Evolutionary conservation across 257 asterid species (phyloP), one percentile per base, ranked within the genome.

Genomic region (Lantana camara): DNA sequence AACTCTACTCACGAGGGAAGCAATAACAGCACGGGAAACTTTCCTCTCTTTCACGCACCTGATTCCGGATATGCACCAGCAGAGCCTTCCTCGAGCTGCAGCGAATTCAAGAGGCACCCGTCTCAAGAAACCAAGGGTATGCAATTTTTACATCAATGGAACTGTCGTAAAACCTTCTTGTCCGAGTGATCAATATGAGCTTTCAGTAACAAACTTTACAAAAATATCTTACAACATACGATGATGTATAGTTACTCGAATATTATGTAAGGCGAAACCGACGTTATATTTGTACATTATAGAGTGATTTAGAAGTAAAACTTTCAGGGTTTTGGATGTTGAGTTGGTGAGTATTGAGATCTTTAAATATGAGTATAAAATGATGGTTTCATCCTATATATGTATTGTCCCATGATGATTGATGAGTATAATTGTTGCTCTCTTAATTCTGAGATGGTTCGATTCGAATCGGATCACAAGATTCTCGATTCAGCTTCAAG

Each of bases 131-230:
- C 23, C 37, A 29, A 66, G 24, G 67, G 40, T 38, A 54, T 57
- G 5, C 44, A 68, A 5, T 57, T 56, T 64, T 67, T 56, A 27
- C 32, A 27, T 63, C 66, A 49, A 12, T 77, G 79, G 75, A 62
- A 44, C 10, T 51, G 51, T 41, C 67, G 60, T 48, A 57, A 60
- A 48, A 23, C 44, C 5, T 68, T 71, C 55, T 56, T 34, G 11
- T 69, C 79, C 40, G 65, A 60, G 66, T 81, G 72, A 68, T 16
- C n/a, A n/a, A n/a, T n/a, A n/a, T 27, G 32, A 27, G 32, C 32
- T 27, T 27, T 27, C 5, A 27, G 32, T 5, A 2, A 5, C 32
- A 27, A 2, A 27, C 32, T 27, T 27, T 27, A 5, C 5, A 5
- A 27, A 27, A 27, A 27, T 27, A 2, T 27, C 2, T 27, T 27